Evolutionary conservation across 345 rosid species (phyloP).

Genomic region (Arabidopsis suecica): DNA sequence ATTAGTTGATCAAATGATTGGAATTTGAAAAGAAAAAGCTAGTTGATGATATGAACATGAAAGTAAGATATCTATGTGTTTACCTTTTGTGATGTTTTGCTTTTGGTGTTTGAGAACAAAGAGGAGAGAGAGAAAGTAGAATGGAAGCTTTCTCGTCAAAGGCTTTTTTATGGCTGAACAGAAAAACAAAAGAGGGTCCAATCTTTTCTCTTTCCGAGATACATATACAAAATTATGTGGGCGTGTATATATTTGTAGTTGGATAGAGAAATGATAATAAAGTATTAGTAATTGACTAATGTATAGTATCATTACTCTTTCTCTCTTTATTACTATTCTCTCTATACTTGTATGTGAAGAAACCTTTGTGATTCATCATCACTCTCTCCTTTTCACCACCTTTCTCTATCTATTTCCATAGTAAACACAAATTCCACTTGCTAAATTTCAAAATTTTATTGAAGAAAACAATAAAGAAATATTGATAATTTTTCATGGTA

Average conservation of each 20-base stretch:
- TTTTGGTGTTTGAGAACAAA: constrained; percentile 36
- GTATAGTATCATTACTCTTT: not conserved
- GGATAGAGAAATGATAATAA: not conserved
- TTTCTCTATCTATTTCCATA: constrained; percentile 33
- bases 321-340: not conserved
- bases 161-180: constrained; percentile 44
- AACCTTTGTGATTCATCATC: constrained; percentile 58
- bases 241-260: not conserved
- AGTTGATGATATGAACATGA: constrained; percentile 48
- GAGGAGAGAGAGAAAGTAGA: constrained; percentile 41
- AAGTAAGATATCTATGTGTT: constrained; percentile 30
- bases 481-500: constrained; percentile 44
- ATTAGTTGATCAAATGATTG: constrained; percentile 36
- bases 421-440: constrained; percentile 40
- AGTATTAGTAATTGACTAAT: not conserved
- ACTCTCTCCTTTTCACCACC: constrained; percentile 41
- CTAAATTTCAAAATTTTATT: not conserved
- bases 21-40: constrained; percentile 33
- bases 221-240: constrained; percentile 12
- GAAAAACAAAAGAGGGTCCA: constrained; percentile 57
- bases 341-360: constrained; percentile 55
- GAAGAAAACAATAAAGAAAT: not conserved
- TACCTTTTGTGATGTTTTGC: constrained; percentile 43
- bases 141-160: constrained; percentile 63
- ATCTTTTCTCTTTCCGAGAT: constrained; percentile 51